phyloP scores from a whole-genome alignment of 2,329 filamentous ascomycete genomes.

The Aspergillus sp. region DNA sequence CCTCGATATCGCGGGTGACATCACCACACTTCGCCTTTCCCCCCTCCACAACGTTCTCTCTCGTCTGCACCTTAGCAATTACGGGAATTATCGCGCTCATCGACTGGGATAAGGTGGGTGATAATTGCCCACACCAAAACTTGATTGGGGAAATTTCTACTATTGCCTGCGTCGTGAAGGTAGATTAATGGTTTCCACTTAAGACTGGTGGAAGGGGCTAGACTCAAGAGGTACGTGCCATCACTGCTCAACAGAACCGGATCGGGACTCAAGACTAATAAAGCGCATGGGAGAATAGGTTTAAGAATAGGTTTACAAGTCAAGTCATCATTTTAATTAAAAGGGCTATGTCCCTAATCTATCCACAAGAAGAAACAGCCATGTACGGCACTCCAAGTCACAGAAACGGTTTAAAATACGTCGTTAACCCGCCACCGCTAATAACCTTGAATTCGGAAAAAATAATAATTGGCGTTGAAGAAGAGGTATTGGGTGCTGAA shows the following conservation, averaged over 20 bases:
- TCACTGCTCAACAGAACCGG: too few species aligned
- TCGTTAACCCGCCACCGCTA: slow-evolving; percentile 2
- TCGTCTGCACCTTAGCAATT: neutral
- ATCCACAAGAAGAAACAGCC: slow-evolving; percentile 1
- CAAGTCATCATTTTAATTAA: slow-evolving; percentile 6
- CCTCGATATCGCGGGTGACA: slow-evolving; percentile 12
- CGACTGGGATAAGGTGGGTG: neutral
- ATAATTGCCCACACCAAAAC: neutral
- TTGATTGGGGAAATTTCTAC: neutral
- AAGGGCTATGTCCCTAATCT: slow-evolving; percentile 3
- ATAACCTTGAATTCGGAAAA: neutral
- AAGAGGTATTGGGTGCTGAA: neutral
- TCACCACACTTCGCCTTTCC: slow-evolving; percentile 1
- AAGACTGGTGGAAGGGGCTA: neutral
- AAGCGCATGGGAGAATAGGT: neutral
- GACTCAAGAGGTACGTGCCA: too few species aligned
- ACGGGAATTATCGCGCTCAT: neutral
- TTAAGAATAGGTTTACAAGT: neutral
- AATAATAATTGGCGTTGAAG: neutral
- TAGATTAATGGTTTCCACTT: slow-evolving; percentile 1
- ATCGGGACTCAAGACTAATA: neutral
- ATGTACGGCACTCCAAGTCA: slow-evolving; percentile 1
- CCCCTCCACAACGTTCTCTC: neutral
- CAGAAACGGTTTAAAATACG: slow-evolving; percentile 8
- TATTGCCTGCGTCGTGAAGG: neutral